Evolutionary conservation across 495 filamentous ascomycete genomes (phyloP), one percentile per base, ranked within the genome.

Genomic region (Aspergillus carlsbadensis): DNA sequence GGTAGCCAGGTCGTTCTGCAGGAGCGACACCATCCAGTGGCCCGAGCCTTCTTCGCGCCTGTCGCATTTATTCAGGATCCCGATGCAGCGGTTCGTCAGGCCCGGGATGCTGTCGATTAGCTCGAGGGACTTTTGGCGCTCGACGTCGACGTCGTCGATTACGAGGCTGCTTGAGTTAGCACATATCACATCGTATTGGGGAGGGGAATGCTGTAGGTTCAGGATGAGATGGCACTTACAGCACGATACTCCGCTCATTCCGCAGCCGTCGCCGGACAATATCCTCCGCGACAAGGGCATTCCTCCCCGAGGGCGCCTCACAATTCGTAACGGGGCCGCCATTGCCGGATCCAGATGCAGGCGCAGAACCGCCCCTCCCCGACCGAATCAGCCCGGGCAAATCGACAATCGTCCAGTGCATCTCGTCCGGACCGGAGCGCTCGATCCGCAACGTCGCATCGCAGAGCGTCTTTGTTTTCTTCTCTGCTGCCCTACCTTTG

Each of bases 321-420:
- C 21, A 7, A 41, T 18, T 2, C 17, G 39, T 41, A 3, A 18
- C 3, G 21, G 39, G 10, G 17, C 15, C 4, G 39, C 39, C 39
- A 41, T 41, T 41, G 39, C n/a, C n/a, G n/a, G n/a, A n/a, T n/a
- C n/a, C n/a, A n/a, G n/a, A n/a, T n/a, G n/a, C n/a, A n/a, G n/a
- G n/a, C n/a, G n/a, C n/a, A n/a, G n/a, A n/a, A n/a, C n/a, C n/a
- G n/a, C n/a, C n/a, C n/a, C n/a, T n/a, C n/a, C n/a, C n/a, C n/a
- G n/a, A n/a, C 11, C 51, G 51, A 10, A 54, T 15, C 34, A 54
- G 11, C 1, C 51, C 51, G 0, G 51, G 51, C 1, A 54, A 39
- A 20, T 54, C 51, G 3, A 54, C 36, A 10, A 54, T 54, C 2
- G 51, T 43, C 51, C 51, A 54, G 13, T 54, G 51, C 51, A 54